Percentiles rank a stretch among this genome's conserved stretches.
These are phyloP conservation scores for Colletotrichum truncatum DNA, from an alignment of 2,329 filamentous ascomycete species.

Conservation along the genomic window DNA sequence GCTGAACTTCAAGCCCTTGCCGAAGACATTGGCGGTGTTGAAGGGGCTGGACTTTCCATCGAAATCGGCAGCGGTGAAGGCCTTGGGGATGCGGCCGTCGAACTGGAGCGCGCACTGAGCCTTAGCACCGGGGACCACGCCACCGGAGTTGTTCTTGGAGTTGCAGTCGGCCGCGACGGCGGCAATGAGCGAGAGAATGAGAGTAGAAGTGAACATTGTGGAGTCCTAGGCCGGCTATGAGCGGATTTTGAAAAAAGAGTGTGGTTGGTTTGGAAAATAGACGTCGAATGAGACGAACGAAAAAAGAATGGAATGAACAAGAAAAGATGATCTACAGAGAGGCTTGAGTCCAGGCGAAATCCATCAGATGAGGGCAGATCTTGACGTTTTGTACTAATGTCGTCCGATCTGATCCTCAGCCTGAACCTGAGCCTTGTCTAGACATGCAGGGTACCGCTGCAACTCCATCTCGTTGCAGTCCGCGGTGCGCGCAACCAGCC, in stretches of 20 bases:
- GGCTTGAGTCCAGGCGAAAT: not conserved
- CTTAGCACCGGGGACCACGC: constrained; percentile 7
- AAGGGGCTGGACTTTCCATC: constrained; percentile 56
- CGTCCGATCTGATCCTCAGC: constrained; percentile 22
- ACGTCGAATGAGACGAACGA: constrained; percentile 23
- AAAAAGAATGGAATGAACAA: constrained; percentile 22
- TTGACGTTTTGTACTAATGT: constrained; percentile 16
- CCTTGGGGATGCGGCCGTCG: constrained; percentile 54
- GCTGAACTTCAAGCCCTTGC: constrained; percentile 60
- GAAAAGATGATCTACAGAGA: constrained; percentile 17
- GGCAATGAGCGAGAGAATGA: constrained; percentile 23
- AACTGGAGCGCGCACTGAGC: constrained; percentile 51
- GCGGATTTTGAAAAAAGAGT: constrained; percentile 17
- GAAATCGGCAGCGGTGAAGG: constrained; percentile 48
- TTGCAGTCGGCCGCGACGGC: constrained; percentile 14
- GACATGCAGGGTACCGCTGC: not conserved
- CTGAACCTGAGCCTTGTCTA: not conserved
- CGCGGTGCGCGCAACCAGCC: not conserved
- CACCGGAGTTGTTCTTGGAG: constrained; percentile 21
- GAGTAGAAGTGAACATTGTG: constrained; percentile 26
- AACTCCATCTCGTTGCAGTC: not conserved
- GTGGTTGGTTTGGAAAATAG: constrained; percentile 10
- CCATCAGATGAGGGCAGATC: not conserved
- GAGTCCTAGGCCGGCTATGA: constrained; percentile 28
- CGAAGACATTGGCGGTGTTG: constrained; percentile 62